Percentiles rank a stretch among this genome's conserved stretches.
phyloP scores from a whole-genome alignment of 495 filamentous ascomycete genomes.

The Peziza echinospora region DNA sequence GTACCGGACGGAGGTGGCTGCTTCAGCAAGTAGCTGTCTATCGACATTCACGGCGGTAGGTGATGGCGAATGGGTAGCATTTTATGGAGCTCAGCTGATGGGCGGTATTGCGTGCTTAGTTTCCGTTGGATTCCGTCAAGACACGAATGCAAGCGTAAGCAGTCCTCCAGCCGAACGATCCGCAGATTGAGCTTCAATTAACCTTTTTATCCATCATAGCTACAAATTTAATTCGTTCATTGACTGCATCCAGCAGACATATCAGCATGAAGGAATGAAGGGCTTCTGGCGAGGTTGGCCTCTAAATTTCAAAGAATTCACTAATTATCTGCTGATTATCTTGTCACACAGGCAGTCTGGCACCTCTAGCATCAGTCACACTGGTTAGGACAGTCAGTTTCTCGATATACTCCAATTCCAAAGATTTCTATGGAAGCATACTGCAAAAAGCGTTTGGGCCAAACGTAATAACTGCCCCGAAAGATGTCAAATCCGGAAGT shows the following conservation, averaged over 20 bases:
- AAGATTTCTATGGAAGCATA: conserved; percentile 41
- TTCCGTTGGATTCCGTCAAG: conserved; percentile 67
- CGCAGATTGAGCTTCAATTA: too few relatives aligned
- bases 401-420: conserved; percentile 70
- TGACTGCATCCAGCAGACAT: conserved; percentile 51
- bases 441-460: conserved; percentile 12
- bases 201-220: too few relatives aligned
- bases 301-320: conserved; percentile 1
- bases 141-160: conserved; percentile 56
- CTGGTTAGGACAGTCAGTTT: conserved; percentile 82
- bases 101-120: too few relatives aligned
- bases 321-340: conserved; percentile 4
- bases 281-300: conserved; percentile 57
- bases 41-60: conserved; percentile 46
- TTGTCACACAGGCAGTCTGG: conserved; percentile 38
- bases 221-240: conserved; percentile 47
- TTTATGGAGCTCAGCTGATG: conserved; percentile 10
- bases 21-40: conserved; percentile 47
- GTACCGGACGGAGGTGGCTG: conserved; percentile 62
- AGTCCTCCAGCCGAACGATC: not conserved
- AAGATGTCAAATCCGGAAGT: not conserved
- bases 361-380: conserved; percentile 70
- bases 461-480: conserved; percentile 6
- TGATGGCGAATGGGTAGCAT: not conserved
- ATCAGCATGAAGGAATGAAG: conserved; percentile 44